Conservation (phyloP, 768 basidiomycete species). For the Boletus rubescentipes region DNA sequence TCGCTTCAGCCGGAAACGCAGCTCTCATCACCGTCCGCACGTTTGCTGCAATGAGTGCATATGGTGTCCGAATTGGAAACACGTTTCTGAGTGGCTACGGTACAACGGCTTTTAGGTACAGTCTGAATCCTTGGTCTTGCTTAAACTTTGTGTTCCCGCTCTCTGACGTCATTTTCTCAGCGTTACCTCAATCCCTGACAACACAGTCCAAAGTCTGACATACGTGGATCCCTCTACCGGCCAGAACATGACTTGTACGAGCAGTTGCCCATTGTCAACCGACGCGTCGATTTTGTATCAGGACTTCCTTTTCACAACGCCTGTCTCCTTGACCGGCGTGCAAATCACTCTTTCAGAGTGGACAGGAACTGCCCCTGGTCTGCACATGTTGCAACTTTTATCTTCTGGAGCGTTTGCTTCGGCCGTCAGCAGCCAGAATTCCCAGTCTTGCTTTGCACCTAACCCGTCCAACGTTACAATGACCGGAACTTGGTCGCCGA, state of each 20-base stretch:
- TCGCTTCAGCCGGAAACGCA: slow-evolving; percentile 66
- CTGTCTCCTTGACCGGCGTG: slow-evolving; percentile 79
- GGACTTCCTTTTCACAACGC: slow-evolving; percentile 81
- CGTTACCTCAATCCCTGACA: slow-evolving; percentile 86
- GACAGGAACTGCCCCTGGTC: slow-evolving; percentile 72
- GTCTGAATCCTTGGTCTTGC: not conserved
- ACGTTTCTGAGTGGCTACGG: slow-evolving; percentile 80
- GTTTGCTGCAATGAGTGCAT: slow-evolving; percentile 71
- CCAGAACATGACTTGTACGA: slow-evolving; percentile 73
- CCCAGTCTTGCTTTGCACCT: slow-evolving; percentile 74
- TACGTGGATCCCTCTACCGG: slow-evolving; percentile 78
- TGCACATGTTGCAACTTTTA: slow-evolving; percentile 90
- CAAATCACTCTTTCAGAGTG: slow-evolving; percentile 79
- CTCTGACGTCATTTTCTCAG: slow-evolving; percentile 41
- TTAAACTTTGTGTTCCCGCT: slow-evolving; percentile 1
- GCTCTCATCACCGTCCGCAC: slow-evolving; percentile 77
- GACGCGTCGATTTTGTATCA: slow-evolving; percentile 81
- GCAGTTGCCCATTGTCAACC: slow-evolving; percentile 76
- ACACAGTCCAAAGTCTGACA: slow-evolving; percentile 70
- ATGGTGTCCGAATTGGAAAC: slow-evolving; percentile 88
- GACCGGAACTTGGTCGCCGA: slow-evolving; percentile 69
- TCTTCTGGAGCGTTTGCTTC: slow-evolving; percentile 92
- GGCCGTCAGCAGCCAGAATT: slow-evolving; percentile 58
- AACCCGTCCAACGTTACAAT: slow-evolving; percentile 64
- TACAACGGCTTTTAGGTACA: slow-evolving; percentile 84